Base-by-base conservation (phyloP, 2,329 filamentous ascomycete genomes). In the Diaporthe sp. region DNA sequence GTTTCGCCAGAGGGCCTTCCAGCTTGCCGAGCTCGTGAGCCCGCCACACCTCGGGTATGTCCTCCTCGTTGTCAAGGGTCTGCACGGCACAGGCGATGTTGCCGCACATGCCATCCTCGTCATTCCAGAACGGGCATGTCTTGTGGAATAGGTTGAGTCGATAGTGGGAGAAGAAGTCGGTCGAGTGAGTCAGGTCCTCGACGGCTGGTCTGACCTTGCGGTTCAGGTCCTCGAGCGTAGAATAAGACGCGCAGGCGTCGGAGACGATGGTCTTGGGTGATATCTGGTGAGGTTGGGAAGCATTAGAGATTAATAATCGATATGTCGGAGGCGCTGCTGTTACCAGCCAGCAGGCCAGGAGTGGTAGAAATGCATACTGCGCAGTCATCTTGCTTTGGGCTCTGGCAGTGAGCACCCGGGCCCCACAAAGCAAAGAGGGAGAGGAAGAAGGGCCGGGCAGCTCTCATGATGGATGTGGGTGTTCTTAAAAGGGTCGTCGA, bases 101-200 rank as follows among this genome's bases (percentile, higher is more conserved):
- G 77, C 96, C 97, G 84, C 97, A 99, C 89, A 98, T 94, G 83
- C 94, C 94, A 83, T 94, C 93, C 76, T 95, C 93, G 83, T 99
- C 97, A 81, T 92, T 91, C 96, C 97, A 99, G 83, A 98, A 99
- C 0, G 97, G 97, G 81, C 97, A 99, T 84, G 91, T 92, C 84
- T 97, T 98, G 84, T 97, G 94, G 84, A 95, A 99, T 27, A 99
- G 89, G 82, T 98, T 98, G 59, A 99, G 87, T 73, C 97, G 93
- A 86, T 98, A 99, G 84, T 98, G 95, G 70, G 96, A 96, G 85
- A 99, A 99, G 89, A 98, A 99, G 84, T 99, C 97, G 83, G 96
- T 97, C 70, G 94, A 92, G 79, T 91, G 91, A 0, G 95, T 97
- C 59, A 99, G 91, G 72, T 94, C 93, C 79, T 94, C 90, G 78